A percentile compares a stretch with the other conserved stretches of the same genome.
These are phyloP conservation scores for Solanum arcanum DNA, from an alignment of 257 asterid species.

Conservation along the genomic window DNA sequence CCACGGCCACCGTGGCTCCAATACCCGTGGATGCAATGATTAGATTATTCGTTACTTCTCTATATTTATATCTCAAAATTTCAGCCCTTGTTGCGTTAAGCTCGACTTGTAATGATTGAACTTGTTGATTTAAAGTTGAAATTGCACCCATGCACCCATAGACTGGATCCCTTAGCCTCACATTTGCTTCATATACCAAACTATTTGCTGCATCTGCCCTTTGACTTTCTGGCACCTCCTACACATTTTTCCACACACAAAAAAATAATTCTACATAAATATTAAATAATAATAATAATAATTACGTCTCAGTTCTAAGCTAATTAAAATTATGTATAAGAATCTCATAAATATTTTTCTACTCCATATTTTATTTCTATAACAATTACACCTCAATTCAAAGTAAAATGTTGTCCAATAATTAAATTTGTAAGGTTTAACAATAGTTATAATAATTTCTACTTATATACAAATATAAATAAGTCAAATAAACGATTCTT, in stretches of 20 bases:
- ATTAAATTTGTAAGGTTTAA: not conserved
- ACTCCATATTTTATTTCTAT: not conserved
- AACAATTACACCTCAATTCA: not conserved
- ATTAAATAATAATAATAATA: not conserved
- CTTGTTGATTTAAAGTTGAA: constrained; percentile 67
- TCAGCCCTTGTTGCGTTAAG: constrained; percentile 59
- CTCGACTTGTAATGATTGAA: constrained; percentile 61
- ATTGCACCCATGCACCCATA: constrained; percentile 99
- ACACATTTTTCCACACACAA: not conserved
- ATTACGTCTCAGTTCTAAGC: not conserved
- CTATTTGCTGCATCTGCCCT: constrained; percentile 86
- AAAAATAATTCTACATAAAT: not conserved
- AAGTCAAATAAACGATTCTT: not conserved
- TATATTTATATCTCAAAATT: constrained; percentile 58
- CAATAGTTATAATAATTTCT: not conserved
- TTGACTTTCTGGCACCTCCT: constrained; percentile 79
- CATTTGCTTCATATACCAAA: constrained; percentile 84
- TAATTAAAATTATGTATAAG: not conserved
- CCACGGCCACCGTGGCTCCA: constrained; percentile 4
- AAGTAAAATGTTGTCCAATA: not conserved
- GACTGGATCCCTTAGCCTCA: constrained; percentile 75
- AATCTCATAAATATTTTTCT: not conserved
- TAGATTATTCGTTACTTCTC: constrained; percentile 56
- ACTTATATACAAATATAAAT: not conserved
- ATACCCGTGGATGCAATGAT: constrained; percentile 8